A percentile compares a stretch with the other conserved stretches of the same genome.
Evolutionary conservation across 177 flowering plant species (phyloP).

Genomic region (Vitis hybrid): DNA sequence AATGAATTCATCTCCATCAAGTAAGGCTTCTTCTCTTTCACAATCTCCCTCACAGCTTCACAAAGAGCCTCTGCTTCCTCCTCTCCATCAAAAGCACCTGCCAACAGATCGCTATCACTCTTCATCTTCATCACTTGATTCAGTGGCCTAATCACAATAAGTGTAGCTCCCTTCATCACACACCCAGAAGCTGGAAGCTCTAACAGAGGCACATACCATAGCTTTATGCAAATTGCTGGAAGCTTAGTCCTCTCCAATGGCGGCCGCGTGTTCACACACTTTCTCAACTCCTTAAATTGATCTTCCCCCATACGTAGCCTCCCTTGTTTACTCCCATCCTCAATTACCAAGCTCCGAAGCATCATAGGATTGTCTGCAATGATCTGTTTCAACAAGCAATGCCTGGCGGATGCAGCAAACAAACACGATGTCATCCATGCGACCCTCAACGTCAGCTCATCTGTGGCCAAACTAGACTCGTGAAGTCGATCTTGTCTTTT

Average conservation of each 20-base stretch:
- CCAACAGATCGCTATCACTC: neutral
- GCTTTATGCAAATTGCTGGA: constrained; percentile 35
- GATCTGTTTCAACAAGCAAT: constrained; percentile 24
- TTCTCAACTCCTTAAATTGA: constrained; percentile 25
- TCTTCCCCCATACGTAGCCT: constrained; percentile 25
- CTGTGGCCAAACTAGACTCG: constrained; percentile 9
- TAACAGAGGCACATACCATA: constrained; percentile 36
- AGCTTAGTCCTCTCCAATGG: constrained; percentile 18
- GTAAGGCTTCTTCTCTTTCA: constrained; percentile 22
- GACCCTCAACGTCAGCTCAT: constrained; percentile 32
- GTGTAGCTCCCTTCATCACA: constrained; percentile 41
- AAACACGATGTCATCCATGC: constrained; percentile 41
- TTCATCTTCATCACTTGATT: neutral
- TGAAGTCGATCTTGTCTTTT: neutral
- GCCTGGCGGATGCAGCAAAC: constrained; percentile 41
- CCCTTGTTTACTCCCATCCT: constrained; percentile 35
- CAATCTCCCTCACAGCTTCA: constrained; percentile 33
- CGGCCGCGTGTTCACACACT: neutral
- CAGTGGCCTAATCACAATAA: constrained; percentile 31
- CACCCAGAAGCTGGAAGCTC: constrained; percentile 26
- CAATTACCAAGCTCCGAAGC: constrained; percentile 17
- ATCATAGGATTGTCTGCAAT: constrained; percentile 9
- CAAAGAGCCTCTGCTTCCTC: constrained; percentile 16
- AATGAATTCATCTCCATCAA: constrained; percentile 39
- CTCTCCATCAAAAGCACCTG: constrained; percentile 19